Base-by-base conservation (phyloP, 1,284 basidiomycete genomes). In the Anthracocystis walkeri region DNA sequence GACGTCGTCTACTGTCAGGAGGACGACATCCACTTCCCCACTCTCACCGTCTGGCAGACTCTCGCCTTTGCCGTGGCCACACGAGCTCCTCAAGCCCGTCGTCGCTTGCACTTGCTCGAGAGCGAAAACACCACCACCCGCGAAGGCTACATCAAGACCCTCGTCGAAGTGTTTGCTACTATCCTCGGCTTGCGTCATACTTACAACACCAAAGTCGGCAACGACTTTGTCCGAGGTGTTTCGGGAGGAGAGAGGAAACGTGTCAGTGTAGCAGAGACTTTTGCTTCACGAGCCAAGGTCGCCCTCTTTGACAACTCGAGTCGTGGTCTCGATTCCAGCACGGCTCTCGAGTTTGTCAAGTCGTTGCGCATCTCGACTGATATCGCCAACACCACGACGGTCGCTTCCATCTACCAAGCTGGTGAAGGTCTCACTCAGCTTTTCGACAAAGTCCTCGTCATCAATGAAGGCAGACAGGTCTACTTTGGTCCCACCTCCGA, bases 181-280 rank as follows among this genome's bases (percentile, higher is more conserved):
- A 74, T 80, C 44, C 75, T 83, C 8, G 80, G 78, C 45, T 65
- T 81, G 31, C 63, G 73, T 1, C 80, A 83, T 49, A 83, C 81
- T 10, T 80, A 75, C 72, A 76, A 82, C 66, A 83, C 81, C 45
- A 60, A 69, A 42, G 89, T 89, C 58, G 81, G 81, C 33, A 76
- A 81, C 61, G 69, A 77, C 27, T 58, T 66, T 14, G 60, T 82
- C 27, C 76, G 81, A 10, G 80, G 81, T 63, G 75, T 82, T 16
- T 79, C 75, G 11, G 89, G 89, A 66, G 89, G 89, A 53, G 86
- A 86, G 58, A 62, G 75, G 23, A 83, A 82, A 67, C 71, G 81
- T 40, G 81, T 82, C 33, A 71, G 61, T 48, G 75, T 82, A 21
- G 80, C 72, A 35, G 82, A 83, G 51, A 64, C 66, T 2, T 85